Conservation (phyloP, 805 yeast genomes). For the Sungouiella blattae region DNA sequence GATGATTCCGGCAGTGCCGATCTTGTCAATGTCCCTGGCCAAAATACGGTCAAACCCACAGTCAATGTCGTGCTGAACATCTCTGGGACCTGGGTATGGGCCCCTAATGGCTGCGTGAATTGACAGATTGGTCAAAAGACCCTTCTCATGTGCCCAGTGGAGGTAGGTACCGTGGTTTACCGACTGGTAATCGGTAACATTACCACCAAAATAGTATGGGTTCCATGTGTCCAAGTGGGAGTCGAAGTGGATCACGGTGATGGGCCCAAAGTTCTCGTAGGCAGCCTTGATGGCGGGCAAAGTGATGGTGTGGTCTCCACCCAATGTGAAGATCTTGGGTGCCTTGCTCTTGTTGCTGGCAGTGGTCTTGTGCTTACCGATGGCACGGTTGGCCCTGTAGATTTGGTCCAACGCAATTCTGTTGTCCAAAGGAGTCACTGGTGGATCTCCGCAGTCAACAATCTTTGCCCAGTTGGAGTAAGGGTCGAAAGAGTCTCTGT, state of each 20-base stretch:
- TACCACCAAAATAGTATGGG: constrained; percentile 8
- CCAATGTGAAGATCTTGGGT: constrained; percentile 11
- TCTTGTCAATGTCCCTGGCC: constrained; percentile 10
- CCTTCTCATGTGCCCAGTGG: constrained; percentile 12
- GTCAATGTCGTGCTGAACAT: constrained; percentile 8
- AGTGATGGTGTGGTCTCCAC: constrained; percentile 14
- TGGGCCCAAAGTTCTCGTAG: constrained; percentile 10
- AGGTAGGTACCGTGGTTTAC: constrained; percentile 12
- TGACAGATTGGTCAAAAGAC: constrained; percentile 7
- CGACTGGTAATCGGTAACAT: constrained; percentile 12
- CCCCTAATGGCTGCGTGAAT: constrained; percentile 12
- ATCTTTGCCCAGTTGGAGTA: constrained; percentile 1
- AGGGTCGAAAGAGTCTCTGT: not conserved
- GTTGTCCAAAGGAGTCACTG: no score
- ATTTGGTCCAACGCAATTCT: no score
- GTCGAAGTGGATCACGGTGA: constrained; percentile 12
- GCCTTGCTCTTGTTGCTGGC: constrained; percentile 1
- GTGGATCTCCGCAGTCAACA: no score
- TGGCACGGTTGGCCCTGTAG: no score
- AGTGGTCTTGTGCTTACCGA: no score
- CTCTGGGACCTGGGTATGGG: constrained; percentile 8
- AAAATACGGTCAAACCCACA: constrained; percentile 11
- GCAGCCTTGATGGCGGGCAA: constrained; percentile 10
- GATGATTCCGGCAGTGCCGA: constrained; percentile 10
- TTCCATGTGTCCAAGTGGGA: constrained; percentile 11